Evolutionary conservation across 2,329 filamentous ascomycete genomes (phyloP), one percentile per base, ranked within the genome.

Genomic region (Sporothrix pallida): DNA sequence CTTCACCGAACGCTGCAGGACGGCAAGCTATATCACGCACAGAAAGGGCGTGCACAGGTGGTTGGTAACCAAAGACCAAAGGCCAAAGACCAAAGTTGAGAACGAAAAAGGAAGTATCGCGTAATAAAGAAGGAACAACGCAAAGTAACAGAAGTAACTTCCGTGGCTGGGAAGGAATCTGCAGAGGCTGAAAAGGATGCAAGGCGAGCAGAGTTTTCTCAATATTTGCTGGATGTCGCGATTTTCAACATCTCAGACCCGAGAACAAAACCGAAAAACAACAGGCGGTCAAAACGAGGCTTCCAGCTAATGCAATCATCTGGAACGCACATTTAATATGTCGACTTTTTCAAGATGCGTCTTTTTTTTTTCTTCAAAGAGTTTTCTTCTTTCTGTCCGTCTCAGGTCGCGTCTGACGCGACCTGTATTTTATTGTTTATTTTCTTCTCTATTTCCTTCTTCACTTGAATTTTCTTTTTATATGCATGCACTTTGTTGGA

Each of bases 21-120:
- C 31, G 58, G 58, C 31, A 60, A 44, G 15, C 15, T 62, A 62
- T 62, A 62, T 44, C 42, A 20, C 31, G 31, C 58, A 31, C 58
- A 62, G 13, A 42, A 42, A 62, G 58, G 15, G 31, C 58, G 58
- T 62, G 31, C 17, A 31, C 58, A 6, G 56, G 26, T 60, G 58
- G 56, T 44, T 62, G 31, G 58, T 17, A 31, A 62, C 26, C 2
- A 62, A 42, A 62, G 58, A 26, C 23, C 23, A 26, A 26, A 26
- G 23, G 42, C 26, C 2, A 62, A 42, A 62, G 58, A 13, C 31
- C 31, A 37, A 26, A 60, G 52, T 44, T 42, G 31, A 17, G 31
- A 8, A 63, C 7, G 31, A 12, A 48, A 13, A 10, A 48, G n/a
- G 9, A 13, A 26, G 23, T 26, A 26, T 26, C 3, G 1, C 23